Percentiles rank a stretch among this genome's conserved stretches.
These are phyloP conservation scores for Emmonsiellopsis sp. DNA, from an alignment of 2,329 filamentous ascomycete species.

Conservation along the genomic window DNA sequence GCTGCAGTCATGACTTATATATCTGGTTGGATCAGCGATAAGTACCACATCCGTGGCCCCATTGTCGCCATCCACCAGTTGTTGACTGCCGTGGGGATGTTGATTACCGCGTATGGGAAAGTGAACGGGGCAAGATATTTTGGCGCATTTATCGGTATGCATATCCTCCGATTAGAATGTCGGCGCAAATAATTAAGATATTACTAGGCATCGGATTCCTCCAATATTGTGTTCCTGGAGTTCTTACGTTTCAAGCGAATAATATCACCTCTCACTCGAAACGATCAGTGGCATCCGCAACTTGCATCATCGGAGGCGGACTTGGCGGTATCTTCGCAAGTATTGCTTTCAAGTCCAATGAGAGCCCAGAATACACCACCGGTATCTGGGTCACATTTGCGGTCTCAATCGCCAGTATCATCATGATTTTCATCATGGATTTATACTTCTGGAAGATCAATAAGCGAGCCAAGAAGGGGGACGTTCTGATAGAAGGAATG, in stretches of 20 bases:
- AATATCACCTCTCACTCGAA: conserved; percentile 24
- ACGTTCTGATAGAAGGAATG: background rate
- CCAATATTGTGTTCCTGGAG: conserved; percentile 21
- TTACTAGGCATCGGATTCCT: conserved; percentile 18
- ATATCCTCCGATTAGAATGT: background rate
- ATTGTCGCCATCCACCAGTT: conserved; percentile 11
- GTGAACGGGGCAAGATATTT: conserved; percentile 10
- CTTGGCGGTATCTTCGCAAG: conserved; percentile 18
- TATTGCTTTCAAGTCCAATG: conserved; percentile 14
- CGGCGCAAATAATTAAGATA: background rate
- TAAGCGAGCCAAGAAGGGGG: background rate
- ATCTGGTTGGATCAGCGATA: conserved; percentile 16
- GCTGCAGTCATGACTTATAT: conserved; percentile 26
- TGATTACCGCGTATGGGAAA: conserved; percentile 10
- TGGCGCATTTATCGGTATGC: conserved; percentile 8
- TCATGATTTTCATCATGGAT: background rate
- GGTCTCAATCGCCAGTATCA: background rate
- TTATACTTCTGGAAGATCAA: background rate
- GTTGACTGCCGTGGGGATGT: conserved; percentile 11
- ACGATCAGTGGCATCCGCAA: conserved; percentile 21
- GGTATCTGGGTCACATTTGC: background rate
- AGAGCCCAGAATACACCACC: conserved; percentile 13
- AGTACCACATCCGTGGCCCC: conserved; percentile 11
- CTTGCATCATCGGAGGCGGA: conserved; percentile 21
- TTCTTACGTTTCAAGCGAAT: conserved; percentile 24